Base-by-base conservation (phyloP, 345 rosid genomes). In the Boechera retrofracta region DNA sequence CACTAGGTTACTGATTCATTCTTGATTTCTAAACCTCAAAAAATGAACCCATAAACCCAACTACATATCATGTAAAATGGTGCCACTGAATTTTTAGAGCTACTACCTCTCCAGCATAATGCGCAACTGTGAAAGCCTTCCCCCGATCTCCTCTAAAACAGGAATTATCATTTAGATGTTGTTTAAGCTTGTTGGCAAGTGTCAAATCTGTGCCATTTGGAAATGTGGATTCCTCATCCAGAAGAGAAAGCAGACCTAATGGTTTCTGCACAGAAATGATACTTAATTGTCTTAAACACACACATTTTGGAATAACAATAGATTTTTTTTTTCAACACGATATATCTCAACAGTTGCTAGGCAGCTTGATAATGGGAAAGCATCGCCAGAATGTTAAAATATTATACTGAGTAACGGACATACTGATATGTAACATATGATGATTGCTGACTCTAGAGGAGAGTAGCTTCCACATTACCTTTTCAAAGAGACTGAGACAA, bases 61-160 rank as follows among this genome's bases (percentile, higher is more conserved):
- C n/a, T 64, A 42, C 26, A 38, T 60, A 45, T 26, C 21, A 72
- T 39, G 62, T 72, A 58, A 47, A 67, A 59, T 35, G 65, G 58
- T 62, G 80, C 39, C 42, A 61, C 31, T 69, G 56, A 70, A 68
- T 55, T 65, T 45, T 35, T 45, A 56, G 55, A 71, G 71, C 67
- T 71, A 56, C 49, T 86, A 94, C 98, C 98, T 92, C 92, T 74
- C 98, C 98, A 7, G 98, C 98, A 85, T 92, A 94, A 86, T 94
- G 98, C 61, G 76, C 67, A 58, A 94, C 91, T 5, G 87, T 73
- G 83, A 94, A 94, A 65, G 83, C 84, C 77, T 87, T 90, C 79
- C 83, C 94, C 60, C 98, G 83, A 39, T 87, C 93, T 74, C 94
- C 98, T 82, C 77, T 84, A 82, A 95, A 95, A 78, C 87, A 91